Conservation (phyloP, 495 filamentous ascomycete genomes). For the Aspergillus baeticus region DNA sequence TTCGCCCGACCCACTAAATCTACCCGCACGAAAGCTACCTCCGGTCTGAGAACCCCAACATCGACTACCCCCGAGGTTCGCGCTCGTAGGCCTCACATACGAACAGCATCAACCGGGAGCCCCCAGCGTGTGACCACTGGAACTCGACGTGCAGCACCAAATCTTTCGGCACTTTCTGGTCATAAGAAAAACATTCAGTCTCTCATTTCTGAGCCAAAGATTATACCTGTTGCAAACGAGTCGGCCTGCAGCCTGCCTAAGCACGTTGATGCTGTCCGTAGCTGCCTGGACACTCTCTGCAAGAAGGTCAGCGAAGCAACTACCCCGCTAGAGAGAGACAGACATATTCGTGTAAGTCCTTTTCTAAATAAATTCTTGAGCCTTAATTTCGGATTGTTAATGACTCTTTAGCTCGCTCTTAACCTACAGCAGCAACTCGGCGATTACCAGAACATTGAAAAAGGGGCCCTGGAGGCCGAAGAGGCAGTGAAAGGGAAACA, state of each 20-base stretch:
- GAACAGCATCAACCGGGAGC: slow-evolving; percentile 16
- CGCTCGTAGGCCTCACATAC: slow-evolving; percentile 8
- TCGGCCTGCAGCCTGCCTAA: neutral
- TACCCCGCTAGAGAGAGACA: slow-evolving; percentile 12
- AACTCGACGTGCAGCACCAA: neutral
- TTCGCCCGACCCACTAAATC: slow-evolving; percentile 18
- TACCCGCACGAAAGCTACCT: slow-evolving; percentile 15
- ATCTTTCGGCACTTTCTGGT: neutral
- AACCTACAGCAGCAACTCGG: slow-evolving; percentile 15
- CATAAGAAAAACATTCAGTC: neutral
- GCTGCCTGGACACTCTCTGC: slow-evolving; percentile 11
- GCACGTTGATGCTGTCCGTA: slow-evolving; percentile 1
- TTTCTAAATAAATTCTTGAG: neutral
- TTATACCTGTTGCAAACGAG: neutral
- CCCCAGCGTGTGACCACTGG: slow-evolving; percentile 6
- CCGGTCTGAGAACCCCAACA: neutral
- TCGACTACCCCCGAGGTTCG: neutral
- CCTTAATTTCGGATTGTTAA: too few species aligned
- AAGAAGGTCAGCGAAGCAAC: slow-evolving; percentile 9
- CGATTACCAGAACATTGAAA: slow-evolving; percentile 15
- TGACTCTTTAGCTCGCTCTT: slow-evolving; percentile 15
- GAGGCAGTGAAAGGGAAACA: slow-evolving; percentile 5
- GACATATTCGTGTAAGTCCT: slow-evolving; percentile 19
- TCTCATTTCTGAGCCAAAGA: neutral
- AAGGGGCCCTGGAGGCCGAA: slow-evolving; percentile 13